These are phyloP conservation scores for Aschersonia sp. DNA, from an alignment of 2,329 filamentous ascomycete species.

Conservation along the genomic window DNA sequence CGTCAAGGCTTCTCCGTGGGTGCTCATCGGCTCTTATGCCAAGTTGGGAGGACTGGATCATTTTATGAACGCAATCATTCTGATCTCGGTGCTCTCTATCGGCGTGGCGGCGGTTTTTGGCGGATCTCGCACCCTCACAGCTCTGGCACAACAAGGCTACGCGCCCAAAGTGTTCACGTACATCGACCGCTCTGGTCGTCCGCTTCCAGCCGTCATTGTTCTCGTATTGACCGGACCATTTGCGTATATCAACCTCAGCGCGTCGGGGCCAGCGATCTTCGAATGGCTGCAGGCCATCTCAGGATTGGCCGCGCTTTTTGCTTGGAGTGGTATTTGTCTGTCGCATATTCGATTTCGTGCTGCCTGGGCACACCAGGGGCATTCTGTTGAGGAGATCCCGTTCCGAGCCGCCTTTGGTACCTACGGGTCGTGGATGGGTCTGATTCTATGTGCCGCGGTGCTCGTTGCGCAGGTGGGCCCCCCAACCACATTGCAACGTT, in stretches of 20 bases:
- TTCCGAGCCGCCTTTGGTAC: constrained; percentile 47
- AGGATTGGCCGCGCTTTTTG: constrained; percentile 47
- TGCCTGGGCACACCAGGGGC: constrained; percentile 44
- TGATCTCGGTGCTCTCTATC: constrained; percentile 38
- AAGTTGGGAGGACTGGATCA: constrained; percentile 30
- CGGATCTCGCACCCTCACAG: constrained; percentile 38
- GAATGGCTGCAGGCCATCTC: constrained; percentile 52
- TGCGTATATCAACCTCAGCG: constrained; percentile 29
- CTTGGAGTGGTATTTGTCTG: constrained; percentile 51
- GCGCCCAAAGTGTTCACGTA: constrained; percentile 39
- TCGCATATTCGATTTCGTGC: constrained; percentile 53
- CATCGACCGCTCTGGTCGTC: constrained; percentile 37
- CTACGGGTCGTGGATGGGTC: constrained; percentile 46
- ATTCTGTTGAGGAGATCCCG: constrained; percentile 48
- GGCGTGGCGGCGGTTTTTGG: constrained; percentile 40
- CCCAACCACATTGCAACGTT: neutral
- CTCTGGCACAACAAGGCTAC: constrained; percentile 41
- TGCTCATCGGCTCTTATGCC: constrained; percentile 32
- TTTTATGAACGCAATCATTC: constrained; percentile 40
- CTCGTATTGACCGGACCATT: constrained; percentile 32
- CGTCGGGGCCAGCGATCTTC: constrained; percentile 37
- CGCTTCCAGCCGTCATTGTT: constrained; percentile 28
- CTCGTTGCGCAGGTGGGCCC: constrained; percentile 34
- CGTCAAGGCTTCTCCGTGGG: constrained; percentile 30
- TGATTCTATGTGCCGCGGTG: constrained; percentile 38